Evolutionary conservation across 2,329 filamentous ascomycete species (phyloP).

Genomic region (Nannizziopsis arthrosporioides): DNA sequence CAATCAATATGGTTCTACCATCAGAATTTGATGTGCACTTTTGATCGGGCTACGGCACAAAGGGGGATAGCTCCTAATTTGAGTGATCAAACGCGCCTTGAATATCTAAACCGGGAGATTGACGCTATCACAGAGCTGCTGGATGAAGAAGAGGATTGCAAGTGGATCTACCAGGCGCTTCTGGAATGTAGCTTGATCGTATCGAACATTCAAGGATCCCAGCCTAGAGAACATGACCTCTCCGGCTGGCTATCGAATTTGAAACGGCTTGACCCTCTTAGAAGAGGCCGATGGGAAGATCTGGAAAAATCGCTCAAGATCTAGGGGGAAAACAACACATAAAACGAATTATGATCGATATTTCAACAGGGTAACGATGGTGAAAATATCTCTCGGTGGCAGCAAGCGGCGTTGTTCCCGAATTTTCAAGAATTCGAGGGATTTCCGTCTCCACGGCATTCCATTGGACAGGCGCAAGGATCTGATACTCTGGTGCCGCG

Average conservation of each 20-base stretch:
- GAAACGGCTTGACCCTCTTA: conserved; percentile 59
- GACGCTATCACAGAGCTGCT: conserved; percentile 58
- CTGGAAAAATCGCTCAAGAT: conserved; percentile 40
- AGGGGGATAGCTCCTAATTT: conserved; percentile 55
- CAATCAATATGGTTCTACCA: conserved; percentile 98
- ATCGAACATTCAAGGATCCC: conserved; percentile 39
- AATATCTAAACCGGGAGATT: conserved; percentile 59
- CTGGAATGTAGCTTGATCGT: conserved; percentile 60
- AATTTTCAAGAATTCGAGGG: too few relatives aligned
- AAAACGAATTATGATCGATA: neutral
- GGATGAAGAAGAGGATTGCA: conserved; percentile 57
- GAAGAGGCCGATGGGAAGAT: conserved; percentile 65
- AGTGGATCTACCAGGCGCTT: conserved; percentile 83
- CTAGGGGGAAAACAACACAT: neutral
- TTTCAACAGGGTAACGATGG: too few relatives aligned
- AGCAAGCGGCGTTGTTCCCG: too few relatives aligned
- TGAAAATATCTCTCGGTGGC: too few relatives aligned
- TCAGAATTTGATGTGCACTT: conserved; percentile 66
- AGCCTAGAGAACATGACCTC: conserved; percentile 38
- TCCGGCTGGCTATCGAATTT: conserved; percentile 52
- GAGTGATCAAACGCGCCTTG: conserved; percentile 47
- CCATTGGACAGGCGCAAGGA: too few relatives aligned
- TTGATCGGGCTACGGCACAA: conserved; percentile 38
- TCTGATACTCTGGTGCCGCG: too few relatives aligned
- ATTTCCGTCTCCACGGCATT: too few relatives aligned